Evolutionary conservation across 2,329 filamentous ascomycete genomes (phyloP), one percentile per base, ranked within the genome.

Genomic region (Rhinocladiella mackenziei): DNA sequence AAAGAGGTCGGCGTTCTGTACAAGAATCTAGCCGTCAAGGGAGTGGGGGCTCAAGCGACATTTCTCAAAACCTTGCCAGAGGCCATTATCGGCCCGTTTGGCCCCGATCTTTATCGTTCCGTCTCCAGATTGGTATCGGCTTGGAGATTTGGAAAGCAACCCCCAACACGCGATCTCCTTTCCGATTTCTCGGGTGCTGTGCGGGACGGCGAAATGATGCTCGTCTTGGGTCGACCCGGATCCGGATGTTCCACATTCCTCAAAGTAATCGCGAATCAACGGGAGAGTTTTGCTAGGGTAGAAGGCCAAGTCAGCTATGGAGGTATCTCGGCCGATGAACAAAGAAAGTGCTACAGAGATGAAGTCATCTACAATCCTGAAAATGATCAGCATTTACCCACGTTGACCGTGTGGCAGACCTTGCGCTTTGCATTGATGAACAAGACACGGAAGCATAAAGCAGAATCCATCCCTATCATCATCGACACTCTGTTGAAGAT

Each of bases 1-100:
- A 92, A 91, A 68, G 85, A 82, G 57, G 78, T 91, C 8, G 86
- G 86, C 2, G 83, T 91, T 1, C 69, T 88, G 1, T 91, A 83
- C 71, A 86, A 83, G 64, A 75, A 86, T 55, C 70, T 91, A 37
- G 87, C 80, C 0, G 86, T 91, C 19, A 81, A 84, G 61, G 86
- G 86, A 13, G 68, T 81, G 5, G 80, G 80, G 30, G 78, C 77
- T 9, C 81, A 78, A 1, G 72, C 83, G 0, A 78, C 78, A 0
- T 84, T 85, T 52, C 84, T 85, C 18, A 78, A 78, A 49, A 88
- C 84, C 0, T 66, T 91, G 0, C 85, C 86, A 0, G 76, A 86
- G 52, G 86, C 86, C 2, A 72, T 91, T 26, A 51, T 88, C 3
- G 84, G 84, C 15, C 89, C 85, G 0, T 91, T 92, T 60, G 86